Evolutionary conservation across 345 rosid species (phyloP).

Genomic region (Abelmoschus esculentus): DNA sequence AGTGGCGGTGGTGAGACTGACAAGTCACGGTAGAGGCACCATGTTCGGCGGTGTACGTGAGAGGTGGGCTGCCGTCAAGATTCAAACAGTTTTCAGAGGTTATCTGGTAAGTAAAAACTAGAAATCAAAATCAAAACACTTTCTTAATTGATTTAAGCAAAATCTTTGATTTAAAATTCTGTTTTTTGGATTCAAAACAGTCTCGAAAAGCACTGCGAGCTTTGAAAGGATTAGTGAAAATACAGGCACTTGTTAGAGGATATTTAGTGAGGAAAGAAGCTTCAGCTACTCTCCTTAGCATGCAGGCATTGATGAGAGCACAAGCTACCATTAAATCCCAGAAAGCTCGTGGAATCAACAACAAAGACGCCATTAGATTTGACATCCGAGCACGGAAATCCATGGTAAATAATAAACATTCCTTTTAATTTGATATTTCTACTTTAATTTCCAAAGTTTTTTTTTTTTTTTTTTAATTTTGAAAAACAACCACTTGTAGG

Average conservation of each 20-base stretch:
- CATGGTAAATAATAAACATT: slow-evolving; percentile 22
- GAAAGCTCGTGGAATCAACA: slow-evolving; percentile 31
- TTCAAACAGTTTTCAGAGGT: slow-evolving; percentile 65
- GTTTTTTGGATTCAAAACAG: slow-evolving; percentile 30
- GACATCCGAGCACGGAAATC: slow-evolving; percentile 49
- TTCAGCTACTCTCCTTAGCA: no score
- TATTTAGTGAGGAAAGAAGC: no score
- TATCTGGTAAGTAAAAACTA: slow-evolving; percentile 32
- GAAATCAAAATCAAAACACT: no score
- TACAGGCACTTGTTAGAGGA: no score
- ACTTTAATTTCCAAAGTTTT: no score
- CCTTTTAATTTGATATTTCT: no score
- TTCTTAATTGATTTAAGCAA: neutral
- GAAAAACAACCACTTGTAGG: no score
- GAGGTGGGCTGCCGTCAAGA: slow-evolving; percentile 54
- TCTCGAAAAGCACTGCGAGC: slow-evolving; percentile 76
- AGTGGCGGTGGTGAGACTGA: slow-evolving; percentile 51
- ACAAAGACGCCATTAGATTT: slow-evolving; percentile 15
- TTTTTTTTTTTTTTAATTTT: no score
- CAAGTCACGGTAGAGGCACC: slow-evolving; percentile 42
- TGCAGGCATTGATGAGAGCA: slow-evolving; percentile 50
- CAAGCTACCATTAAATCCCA: slow-evolving; percentile 53
- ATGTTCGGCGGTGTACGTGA: slow-evolving; percentile 29
- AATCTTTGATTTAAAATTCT: neutral
- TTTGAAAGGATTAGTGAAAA: slow-evolving; percentile 18